Evolutionary conservation across 2,329 filamentous ascomycete species (phyloP).

Genomic region (Xenosphaeropsis pyriputrescens): DNA sequence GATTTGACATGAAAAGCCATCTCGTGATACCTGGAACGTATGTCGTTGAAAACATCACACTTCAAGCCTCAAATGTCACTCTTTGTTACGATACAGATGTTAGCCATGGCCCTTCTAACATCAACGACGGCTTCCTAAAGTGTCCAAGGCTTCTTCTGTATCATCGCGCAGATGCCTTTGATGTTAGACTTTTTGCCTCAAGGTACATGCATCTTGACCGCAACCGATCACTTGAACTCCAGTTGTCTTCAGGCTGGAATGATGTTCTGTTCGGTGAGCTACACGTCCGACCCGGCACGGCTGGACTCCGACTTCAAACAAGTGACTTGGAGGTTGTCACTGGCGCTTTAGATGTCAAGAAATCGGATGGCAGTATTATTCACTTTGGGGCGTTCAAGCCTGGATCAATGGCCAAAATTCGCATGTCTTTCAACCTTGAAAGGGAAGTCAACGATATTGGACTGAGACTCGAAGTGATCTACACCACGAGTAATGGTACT

Average conservation of each 20-base stretch:
- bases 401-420: conserved; percentile 37
- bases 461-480: conserved; percentile 62
- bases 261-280: conserved; percentile 42
- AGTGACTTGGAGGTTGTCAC: conserved; percentile 38
- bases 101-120: conserved; percentile 9
- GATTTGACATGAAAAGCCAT: conserved; percentile 28
- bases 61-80: conserved; percentile 47
- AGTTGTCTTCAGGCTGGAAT: conserved; percentile 63
- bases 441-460: conserved; percentile 57
- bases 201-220: conserved; percentile 67
- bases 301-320: conserved; percentile 48
- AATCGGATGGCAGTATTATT: conserved; percentile 38
- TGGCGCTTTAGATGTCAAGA: conserved; percentile 26
- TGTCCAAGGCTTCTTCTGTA: conserved; percentile 57
- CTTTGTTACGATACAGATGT: conserved; percentile 50
- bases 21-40: conserved; percentile 54
- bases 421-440: conserved; percentile 73
- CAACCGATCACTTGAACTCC: conserved; percentile 62
- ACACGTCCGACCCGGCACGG: conserved; percentile 47
- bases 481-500: conserved; percentile 49
- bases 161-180: conserved; percentile 52
- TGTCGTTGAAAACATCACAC: conserved; percentile 54
- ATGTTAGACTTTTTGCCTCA: conserved; percentile 50
- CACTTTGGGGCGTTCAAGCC: conserved; percentile 30
- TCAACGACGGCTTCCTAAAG: conserved; percentile 30